Conservation (phyloP, 306 rosid genomes). For the Morella rubra region DNA sequence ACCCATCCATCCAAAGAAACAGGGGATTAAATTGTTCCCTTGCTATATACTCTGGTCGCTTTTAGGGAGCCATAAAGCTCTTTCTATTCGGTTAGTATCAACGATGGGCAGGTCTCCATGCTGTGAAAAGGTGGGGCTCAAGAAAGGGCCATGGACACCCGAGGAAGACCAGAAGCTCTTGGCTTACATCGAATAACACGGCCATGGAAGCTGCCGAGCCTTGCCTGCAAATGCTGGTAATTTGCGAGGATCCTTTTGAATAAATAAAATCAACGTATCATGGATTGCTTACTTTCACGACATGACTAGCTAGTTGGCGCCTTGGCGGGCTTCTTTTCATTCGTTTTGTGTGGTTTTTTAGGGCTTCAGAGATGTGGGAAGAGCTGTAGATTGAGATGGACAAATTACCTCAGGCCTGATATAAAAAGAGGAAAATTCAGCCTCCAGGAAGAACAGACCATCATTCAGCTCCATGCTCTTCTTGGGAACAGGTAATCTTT, state of each 20-base stretch:
- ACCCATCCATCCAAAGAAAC: no score
- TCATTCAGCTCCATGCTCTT: constrained; percentile 30
- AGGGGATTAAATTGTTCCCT: no score
- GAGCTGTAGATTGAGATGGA: constrained; percentile 35
- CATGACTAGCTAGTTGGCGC: no score
- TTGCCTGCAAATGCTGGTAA: constrained; percentile 65
- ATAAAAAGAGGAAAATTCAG: constrained; percentile 28
- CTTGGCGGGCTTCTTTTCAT: no score
- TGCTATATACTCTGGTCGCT: no score
- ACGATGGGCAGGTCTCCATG: constrained; percentile 57
- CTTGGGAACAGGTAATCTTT: constrained; percentile 29
- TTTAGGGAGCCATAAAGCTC: no score
- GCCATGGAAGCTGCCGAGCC: constrained; percentile 70
- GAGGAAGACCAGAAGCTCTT: constrained; percentile 64
- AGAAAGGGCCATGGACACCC: constrained; percentile 62
- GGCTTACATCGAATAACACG: constrained; percentile 48
- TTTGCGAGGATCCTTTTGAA: background rate
- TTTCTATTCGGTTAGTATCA: background rate
- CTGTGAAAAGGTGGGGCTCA: constrained; percentile 45
- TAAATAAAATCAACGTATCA: no score
- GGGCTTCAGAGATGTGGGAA: constrained; percentile 36
- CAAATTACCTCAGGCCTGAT: constrained; percentile 24
- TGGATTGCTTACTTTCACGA: background rate
- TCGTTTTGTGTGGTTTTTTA: background rate
- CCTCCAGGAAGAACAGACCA: constrained; percentile 23